A percentile compares a stretch with the other conserved stretches of the same genome.
Evolutionary conservation across 441 rosid species (phyloP).

Genomic region (Arabidopsis hybrid): DNA sequence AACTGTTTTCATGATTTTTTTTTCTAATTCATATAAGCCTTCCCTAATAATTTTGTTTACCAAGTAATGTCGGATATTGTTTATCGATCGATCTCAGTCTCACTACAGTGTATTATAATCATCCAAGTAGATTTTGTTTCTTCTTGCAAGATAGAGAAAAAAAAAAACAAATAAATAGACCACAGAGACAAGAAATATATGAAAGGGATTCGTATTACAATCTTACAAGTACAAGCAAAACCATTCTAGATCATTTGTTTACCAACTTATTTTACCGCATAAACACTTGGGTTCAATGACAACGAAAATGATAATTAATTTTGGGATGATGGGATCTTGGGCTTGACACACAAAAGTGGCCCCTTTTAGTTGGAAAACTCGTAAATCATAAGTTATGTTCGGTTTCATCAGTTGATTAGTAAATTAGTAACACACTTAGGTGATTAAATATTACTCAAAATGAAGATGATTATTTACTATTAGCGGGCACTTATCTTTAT

Average conservation of each 20-base stretch:
- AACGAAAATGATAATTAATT: too few species aligned
- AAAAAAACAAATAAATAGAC: neutral
- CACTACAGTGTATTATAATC: neutral
- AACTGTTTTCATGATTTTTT: neutral
- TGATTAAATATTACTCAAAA: too few species aligned
- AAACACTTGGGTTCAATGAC: neutral
- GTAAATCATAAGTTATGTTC: too few species aligned
- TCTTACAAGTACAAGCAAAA: neutral
- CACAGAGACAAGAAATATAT: neutral
- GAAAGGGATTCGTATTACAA: slow-evolving; percentile 8
- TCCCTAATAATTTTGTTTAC: neutral
- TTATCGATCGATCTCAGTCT: neutral
- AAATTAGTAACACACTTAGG: too few species aligned
- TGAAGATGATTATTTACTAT: too few species aligned
- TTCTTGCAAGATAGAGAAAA: neutral
- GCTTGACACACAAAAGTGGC: too few species aligned
- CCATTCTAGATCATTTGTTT: neutral
- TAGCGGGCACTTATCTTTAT: too few species aligned
- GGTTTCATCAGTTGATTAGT: too few species aligned
- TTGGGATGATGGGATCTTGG: too few species aligned
- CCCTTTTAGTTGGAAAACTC: too few species aligned
- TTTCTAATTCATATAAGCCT: neutral
- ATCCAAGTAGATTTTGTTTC: neutral
- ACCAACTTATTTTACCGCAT: neutral
- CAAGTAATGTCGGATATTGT: neutral